Base-by-base conservation (phyloP, 2,329 filamentous ascomycete species). In the Camillea tinctor region DNA sequence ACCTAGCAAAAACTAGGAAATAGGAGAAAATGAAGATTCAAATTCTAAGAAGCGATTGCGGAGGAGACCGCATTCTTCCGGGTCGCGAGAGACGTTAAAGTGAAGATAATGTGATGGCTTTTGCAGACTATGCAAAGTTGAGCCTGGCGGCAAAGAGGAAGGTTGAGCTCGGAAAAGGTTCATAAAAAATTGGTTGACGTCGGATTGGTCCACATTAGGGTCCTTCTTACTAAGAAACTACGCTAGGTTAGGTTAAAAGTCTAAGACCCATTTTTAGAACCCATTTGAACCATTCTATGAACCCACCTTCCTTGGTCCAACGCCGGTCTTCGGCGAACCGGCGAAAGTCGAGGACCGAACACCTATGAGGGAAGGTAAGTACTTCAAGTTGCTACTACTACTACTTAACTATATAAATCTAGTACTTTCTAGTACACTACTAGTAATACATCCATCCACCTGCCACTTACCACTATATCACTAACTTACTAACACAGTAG, bases 1-100 rank as follows among this genome's bases (percentile, higher is more conserved):
- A n/a, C n/a, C n/a, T n/a, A n/a, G n/a, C n/a, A n/a, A n/a, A 19
- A 56, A 61, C 17, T 21, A 57, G 56, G 62, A 54, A 60, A 44
- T 22, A 58, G 56, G 62, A 54, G 59, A 44, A 62, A 62, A 54
- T 60, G 60, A 54, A 54, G n/a, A 50, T 23, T 55, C 53, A 63
- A 60, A 60, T 61, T 60, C 57, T 61, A 49, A 60, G 61, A 60
- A 57, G 60, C 50, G 50, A 63, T 13, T 62, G 52, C 8, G 53
- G 54, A 60, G 58, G 59, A 63, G 62, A 55, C 60, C 57, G 60
- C 64, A 66, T 66, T 66, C 64, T 65, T 60, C 55, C 59, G 21
- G 40, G 50, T 53, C 7, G 49, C 26, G 36, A 17, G 36, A 44
- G 36, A 44, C 4, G 6, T 44, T 44, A 49, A n/a, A 19, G 17